Evolutionary conservation across 768 basidiomycete species (phyloP).

Genomic region (Fibroporia radiculosa): DNA sequence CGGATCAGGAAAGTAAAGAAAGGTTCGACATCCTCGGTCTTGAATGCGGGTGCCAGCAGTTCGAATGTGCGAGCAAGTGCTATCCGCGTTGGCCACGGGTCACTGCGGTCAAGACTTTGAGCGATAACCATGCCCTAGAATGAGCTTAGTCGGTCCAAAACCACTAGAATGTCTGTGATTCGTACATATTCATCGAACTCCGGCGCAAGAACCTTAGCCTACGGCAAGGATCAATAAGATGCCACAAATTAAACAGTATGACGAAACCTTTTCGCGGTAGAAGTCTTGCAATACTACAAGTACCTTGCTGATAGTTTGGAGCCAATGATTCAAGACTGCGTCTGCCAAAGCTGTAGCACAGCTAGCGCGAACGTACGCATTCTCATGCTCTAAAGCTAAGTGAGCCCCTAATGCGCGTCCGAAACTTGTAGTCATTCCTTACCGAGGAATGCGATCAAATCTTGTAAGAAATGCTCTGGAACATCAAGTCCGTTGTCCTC

Average conservation of each 20-base stretch:
- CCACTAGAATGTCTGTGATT: constrained; percentile 3
- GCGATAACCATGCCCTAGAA: constrained; percentile 87
- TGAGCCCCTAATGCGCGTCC: not conserved
- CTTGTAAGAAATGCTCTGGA: constrained; percentile 53
- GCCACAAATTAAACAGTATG: not conserved
- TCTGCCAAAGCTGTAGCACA: constrained; percentile 68
- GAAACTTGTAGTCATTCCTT: constrained; percentile 11
- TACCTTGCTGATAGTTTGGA: constrained; percentile 41
- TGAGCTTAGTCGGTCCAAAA: not conserved
- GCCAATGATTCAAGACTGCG: constrained; percentile 60
- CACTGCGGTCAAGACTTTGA: constrained; percentile 74
- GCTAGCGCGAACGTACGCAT: constrained; percentile 72
- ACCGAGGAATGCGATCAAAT: constrained; percentile 68
- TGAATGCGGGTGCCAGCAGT: constrained; percentile 58
- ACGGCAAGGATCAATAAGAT: not conserved
- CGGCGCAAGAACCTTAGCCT: constrained; percentile 83
- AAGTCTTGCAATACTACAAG: constrained; percentile 53
- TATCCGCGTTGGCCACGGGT: constrained; percentile 82
- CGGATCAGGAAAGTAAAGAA: constrained; percentile 85
- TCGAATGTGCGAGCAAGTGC: constrained; percentile 67
- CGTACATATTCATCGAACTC: constrained; percentile 90
- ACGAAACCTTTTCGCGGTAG: constrained; percentile 74
- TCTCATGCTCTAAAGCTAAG: constrained; percentile 54
- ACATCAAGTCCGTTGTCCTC: constrained; percentile 94
- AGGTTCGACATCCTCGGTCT: constrained; percentile 46